Evolutionary conservation across 345 rosid genomes (phyloP).

Genomic region (Salix koriyanagi): DNA sequence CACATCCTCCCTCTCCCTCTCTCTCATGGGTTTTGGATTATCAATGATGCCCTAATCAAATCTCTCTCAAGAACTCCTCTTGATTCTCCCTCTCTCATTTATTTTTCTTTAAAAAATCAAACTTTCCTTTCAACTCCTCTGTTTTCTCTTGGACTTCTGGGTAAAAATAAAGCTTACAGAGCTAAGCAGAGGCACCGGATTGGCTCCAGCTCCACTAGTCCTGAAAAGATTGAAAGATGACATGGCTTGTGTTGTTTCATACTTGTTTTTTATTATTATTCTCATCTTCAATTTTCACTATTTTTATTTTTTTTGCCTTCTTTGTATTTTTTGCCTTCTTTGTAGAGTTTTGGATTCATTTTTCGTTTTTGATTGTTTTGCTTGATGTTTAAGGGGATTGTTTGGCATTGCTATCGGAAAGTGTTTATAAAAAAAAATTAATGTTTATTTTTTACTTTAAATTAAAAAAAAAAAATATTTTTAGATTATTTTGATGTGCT

Average conservation of each 20-base stretch:
- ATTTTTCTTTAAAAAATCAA: background rate
- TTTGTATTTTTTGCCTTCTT: too few relatives aligned
- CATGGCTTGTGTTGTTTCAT: constrained; percentile 95
- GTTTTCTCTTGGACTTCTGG: constrained; percentile 35
- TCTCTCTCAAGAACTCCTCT: background rate
- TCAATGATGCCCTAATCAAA: constrained; percentile 10
- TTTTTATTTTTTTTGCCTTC: too few relatives aligned
- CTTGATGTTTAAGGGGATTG: too few relatives aligned
- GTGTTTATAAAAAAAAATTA: too few relatives aligned
- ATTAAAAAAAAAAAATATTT: too few relatives aligned
- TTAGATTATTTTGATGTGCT: too few relatives aligned
- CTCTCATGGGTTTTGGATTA: constrained; percentile 12
- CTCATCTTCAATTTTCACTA: background rate
- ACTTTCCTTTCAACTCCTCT: background rate
- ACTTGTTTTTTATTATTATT: constrained; percentile 11
- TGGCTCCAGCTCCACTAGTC: constrained; percentile 76
- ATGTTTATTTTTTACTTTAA: too few relatives aligned
- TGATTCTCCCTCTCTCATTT: background rate
- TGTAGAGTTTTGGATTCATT: background rate
- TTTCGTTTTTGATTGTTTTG: background rate
- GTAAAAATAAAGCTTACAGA: constrained; percentile 95
- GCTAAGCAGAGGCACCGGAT: constrained; percentile 93
- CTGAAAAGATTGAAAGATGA: constrained; percentile 90
- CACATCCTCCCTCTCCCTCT: too few relatives aligned
- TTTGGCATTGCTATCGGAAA: too few relatives aligned